Conservation (phyloP, 768 basidiomycete species). For the Neoboletus magnificus region DNA sequence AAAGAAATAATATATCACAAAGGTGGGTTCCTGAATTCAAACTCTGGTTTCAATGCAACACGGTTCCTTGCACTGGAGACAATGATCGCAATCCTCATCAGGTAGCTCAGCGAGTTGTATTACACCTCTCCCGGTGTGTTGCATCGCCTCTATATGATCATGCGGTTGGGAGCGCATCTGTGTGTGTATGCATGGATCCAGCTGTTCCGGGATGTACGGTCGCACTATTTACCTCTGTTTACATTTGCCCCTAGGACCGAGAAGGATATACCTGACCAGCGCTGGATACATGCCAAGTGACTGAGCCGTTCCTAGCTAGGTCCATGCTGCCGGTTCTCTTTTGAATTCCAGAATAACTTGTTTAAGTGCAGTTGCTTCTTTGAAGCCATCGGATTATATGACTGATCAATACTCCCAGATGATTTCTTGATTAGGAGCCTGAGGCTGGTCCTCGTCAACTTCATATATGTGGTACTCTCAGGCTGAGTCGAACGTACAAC, state of each 20-base stretch:
- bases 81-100: background rate
- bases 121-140: background rate
- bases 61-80: background rate
- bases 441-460: background rate
- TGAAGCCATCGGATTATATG: background rate
- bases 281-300: background rate
- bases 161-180: background rate
- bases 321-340: background rate
- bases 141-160: background rate
- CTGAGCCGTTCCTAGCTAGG: background rate
- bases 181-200: background rate
- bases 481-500: background rate
- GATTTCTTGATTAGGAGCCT: background rate
- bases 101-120: background rate
- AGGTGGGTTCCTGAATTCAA: no score
- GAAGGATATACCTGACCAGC: constrained; percentile 4
- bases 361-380: constrained; percentile 6
- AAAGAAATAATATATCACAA: no score
- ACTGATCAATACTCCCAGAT: background rate
- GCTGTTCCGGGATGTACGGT: no score
- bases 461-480: background rate
- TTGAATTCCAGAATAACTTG: background rate
- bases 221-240: constrained; percentile 20
- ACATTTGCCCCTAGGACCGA: constrained; percentile 3
- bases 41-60: no score